Evolutionary conservation across 768 basidiomycete genomes (phyloP).

Genomic region (Rhizopogon salebrosus): DNA sequence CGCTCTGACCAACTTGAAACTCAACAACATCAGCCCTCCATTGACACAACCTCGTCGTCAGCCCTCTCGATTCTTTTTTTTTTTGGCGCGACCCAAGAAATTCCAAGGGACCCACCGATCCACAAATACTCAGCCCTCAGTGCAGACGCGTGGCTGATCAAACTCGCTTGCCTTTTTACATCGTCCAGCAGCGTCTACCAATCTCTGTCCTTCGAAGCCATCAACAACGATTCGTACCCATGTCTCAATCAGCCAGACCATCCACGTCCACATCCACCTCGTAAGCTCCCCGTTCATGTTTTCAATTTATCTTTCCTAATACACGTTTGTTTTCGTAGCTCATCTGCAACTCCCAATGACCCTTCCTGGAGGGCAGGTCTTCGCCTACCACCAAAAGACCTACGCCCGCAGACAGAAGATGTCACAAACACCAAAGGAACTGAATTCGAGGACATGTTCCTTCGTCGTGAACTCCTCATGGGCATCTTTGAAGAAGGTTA

Average conservation of each 20-base stretch:
- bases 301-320: not conserved
- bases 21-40: slow-evolving; percentile 17
- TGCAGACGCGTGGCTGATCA: slow-evolving; percentile 19
- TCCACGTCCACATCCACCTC: slow-evolving; percentile 26
- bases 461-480: slow-evolving; percentile 95
- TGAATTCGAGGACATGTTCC: slow-evolving; percentile 93
- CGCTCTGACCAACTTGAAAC: slow-evolving; percentile 25
- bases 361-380: slow-evolving; percentile 71
- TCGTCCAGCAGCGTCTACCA: slow-evolving; percentile 5
- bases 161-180: slow-evolving; percentile 8
- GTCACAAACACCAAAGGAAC: slow-evolving; percentile 90
- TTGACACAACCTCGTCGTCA: slow-evolving; percentile 11
- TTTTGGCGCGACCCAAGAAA: slow-evolving; percentile 11
- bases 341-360: slow-evolving; percentile 24
- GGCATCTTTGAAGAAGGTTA: slow-evolving; percentile 99
- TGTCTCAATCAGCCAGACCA: slow-evolving; percentile 28
- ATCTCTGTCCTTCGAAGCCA: slow-evolving; percentile 7
- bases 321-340: slow-evolving; percentile 9
- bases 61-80: slow-evolving; percentile 5
- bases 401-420: slow-evolving; percentile 94
- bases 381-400: slow-evolving; percentile 84
- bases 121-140: slow-evolving; percentile 9
- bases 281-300: not conserved
- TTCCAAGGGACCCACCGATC: slow-evolving; percentile 7
- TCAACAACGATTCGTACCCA: slow-evolving; percentile 12